Evolutionary conservation across 1,284 basidiomycete genomes (phyloP).

Genomic region (Trametes versicolor): DNA sequence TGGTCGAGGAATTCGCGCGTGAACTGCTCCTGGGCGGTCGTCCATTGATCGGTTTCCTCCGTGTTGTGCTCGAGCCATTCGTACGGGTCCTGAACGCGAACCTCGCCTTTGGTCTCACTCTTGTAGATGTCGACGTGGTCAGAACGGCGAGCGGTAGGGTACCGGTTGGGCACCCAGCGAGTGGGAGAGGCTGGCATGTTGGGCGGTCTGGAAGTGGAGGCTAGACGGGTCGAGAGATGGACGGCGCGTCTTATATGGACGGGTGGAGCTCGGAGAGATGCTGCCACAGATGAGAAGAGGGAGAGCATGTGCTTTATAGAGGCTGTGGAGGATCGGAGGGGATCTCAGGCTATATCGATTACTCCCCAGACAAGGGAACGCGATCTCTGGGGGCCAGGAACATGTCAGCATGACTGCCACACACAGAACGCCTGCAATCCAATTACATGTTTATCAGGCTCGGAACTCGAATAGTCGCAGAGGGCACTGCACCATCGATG

Average conservation of each 20-base stretch:
- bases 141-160: slow-evolving; percentile 70
- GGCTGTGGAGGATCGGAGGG: slow-evolving; percentile 27
- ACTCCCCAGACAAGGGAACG: slow-evolving; percentile 23
- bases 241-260: slow-evolving; percentile 35
- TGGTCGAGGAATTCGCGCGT: slow-evolving; percentile 69
- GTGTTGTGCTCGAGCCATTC: slow-evolving; percentile 73
- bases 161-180: slow-evolving; percentile 56
- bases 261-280: slow-evolving; percentile 37
- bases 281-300: slow-evolving; percentile 32
- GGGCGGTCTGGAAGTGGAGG: slow-evolving; percentile 25
- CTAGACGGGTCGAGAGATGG: slow-evolving; percentile 26
- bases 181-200: slow-evolving; percentile 43
- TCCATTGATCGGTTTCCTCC: slow-evolving; percentile 73
- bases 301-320: slow-evolving; percentile 39
- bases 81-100: slow-evolving; percentile 78
- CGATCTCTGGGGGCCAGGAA: slow-evolving; percentile 30
- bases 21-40: slow-evolving; percentile 67
- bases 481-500: slow-evolving; percentile 29
- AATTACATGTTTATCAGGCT: slow-evolving; percentile 28
- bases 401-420: slow-evolving; percentile 28
- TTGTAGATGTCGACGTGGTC: slow-evolving; percentile 76
- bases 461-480: slow-evolving; percentile 12
- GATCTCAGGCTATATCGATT: slow-evolving; percentile 33
- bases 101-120: slow-evolving; percentile 66
- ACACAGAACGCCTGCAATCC: slow-evolving; percentile 7